Percentiles rank a stretch among this genome's conserved stretches.
Conservation (phyloP, 768 basidiomycete genomes). For the Cystobasidiopsis lactophilus region DNA sequence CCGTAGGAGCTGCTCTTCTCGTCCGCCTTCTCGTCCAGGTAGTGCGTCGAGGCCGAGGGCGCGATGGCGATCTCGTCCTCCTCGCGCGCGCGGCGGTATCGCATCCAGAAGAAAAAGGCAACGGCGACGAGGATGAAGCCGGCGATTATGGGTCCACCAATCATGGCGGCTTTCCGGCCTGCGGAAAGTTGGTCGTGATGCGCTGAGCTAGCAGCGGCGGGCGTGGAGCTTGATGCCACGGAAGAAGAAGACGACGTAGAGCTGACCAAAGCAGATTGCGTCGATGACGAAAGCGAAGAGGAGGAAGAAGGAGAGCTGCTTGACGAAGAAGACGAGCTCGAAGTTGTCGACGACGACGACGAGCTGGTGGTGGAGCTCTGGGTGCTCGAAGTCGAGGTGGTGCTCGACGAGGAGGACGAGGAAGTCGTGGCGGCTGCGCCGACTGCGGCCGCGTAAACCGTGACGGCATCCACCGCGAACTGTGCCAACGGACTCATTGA, state of each 20-base stretch:
- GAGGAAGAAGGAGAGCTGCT: neutral
- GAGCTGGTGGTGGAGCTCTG: too few relatives aligned
- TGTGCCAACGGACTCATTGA: neutral
- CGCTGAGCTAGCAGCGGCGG: neutral
- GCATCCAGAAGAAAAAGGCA: too few relatives aligned
- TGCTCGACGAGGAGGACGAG: neutral
- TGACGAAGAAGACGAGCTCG: neutral
- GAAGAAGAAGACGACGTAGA: neutral
- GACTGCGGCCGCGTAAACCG: neutral
- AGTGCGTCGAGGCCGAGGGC: too few relatives aligned
- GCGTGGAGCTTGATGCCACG: too few relatives aligned
- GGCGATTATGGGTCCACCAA: neutral
- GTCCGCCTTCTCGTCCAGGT: too few relatives aligned
- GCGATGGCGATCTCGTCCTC: too few relatives aligned
- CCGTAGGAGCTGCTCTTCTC: too few relatives aligned
- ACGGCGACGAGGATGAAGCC: neutral
- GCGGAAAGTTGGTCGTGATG: neutral
- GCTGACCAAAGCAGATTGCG: too few relatives aligned
- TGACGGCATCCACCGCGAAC: neutral
- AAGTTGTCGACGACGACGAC: neutral
- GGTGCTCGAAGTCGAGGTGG: neutral
- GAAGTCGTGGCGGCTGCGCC: neutral
- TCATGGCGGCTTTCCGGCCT: neutral
- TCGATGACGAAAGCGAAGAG: neutral
- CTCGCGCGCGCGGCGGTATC: too few relatives aligned